phyloP scores from a whole-genome alignment of 768 basidiomycete species.

The Lactarius sanguifluus region DNA sequence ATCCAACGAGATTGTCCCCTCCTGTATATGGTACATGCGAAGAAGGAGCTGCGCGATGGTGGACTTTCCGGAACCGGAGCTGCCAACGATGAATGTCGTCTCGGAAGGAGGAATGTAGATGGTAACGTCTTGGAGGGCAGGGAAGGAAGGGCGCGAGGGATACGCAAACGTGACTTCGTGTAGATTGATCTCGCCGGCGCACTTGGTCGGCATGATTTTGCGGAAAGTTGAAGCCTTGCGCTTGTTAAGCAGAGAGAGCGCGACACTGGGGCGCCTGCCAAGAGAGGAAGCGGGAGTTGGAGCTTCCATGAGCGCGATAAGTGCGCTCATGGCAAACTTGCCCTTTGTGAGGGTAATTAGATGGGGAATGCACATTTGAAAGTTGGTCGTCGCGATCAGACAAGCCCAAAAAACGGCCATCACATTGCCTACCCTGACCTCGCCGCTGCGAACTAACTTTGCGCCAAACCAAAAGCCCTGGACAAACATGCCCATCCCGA shows the following conservation, averaged over 20 bases:
- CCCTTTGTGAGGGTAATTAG: slow-evolving; percentile 77
- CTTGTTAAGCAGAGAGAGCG: slow-evolving; percentile 37
- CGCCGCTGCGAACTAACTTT: slow-evolving; percentile 79
- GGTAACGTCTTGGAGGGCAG: slow-evolving; percentile 56
- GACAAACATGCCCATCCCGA: slow-evolving; percentile 91
- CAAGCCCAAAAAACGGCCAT: slow-evolving; percentile 99
- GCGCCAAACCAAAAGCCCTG: slow-evolving; percentile 96
- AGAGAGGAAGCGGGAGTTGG: slow-evolving; percentile 30
- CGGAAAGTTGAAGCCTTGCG: slow-evolving; percentile 45
- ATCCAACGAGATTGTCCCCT: slow-evolving; percentile 75
- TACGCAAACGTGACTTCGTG: slow-evolving; percentile 66
- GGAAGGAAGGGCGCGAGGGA: slow-evolving; percentile 63
- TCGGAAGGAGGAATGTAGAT: slow-evolving; percentile 72
- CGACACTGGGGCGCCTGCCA: slow-evolving; percentile 28
- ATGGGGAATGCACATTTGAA: slow-evolving; percentile 86
- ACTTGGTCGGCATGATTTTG: slow-evolving; percentile 63
- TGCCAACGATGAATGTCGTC: slow-evolving; percentile 78
- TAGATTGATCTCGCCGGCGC: slow-evolving; percentile 69
- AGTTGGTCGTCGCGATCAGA: slow-evolving; percentile 81
- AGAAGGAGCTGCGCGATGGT: slow-evolving; percentile 66
- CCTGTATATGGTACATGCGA: slow-evolving; percentile 65
- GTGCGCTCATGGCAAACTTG: slow-evolving; percentile 73
- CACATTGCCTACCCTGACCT: slow-evolving; percentile 68
- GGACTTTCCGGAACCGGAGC: slow-evolving; percentile 77
- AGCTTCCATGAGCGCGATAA: slow-evolving; percentile 59